A percentile compares a stretch with the other conserved stretches of the same genome.
Evolutionary conservation across 2,329 filamentous ascomycete genomes (phyloP).

Genomic region (Diplodia sapinea): DNA sequence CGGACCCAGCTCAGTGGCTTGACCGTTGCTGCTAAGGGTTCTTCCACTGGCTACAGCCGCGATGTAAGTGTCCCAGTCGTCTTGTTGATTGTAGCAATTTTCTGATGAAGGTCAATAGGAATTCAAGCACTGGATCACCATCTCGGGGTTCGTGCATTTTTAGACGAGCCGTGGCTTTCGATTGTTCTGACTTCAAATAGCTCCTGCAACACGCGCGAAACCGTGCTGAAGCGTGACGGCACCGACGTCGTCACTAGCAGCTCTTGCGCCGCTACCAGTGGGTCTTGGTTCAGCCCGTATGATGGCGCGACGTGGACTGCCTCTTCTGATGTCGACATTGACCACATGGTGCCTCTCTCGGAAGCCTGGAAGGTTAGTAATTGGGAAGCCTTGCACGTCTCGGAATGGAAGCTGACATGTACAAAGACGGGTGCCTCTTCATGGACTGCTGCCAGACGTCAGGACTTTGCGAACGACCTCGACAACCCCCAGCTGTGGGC

Average conservation of each 20-base stretch:
- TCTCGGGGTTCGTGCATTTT: constrained; percentile 12
- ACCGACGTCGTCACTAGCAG: constrained; percentile 63
- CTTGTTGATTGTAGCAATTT: constrained; percentile 43
- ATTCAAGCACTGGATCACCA: constrained; percentile 30
- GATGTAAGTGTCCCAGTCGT: constrained; percentile 74
- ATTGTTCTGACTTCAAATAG: constrained; percentile 49
- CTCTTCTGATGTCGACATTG: constrained; percentile 76
- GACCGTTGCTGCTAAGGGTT: constrained; percentile 62
- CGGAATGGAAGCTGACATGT: neutral
- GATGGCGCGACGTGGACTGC: constrained; percentile 74
- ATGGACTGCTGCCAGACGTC: constrained; percentile 72
- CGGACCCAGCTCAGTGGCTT: constrained; percentile 63
- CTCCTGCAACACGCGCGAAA: constrained; percentile 74
- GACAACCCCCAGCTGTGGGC: constrained; percentile 77
- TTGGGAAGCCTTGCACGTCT: neutral
- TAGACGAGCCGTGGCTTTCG: neutral
- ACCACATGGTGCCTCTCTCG: constrained; percentile 80
- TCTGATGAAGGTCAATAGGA: constrained; percentile 7
- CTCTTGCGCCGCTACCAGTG: constrained; percentile 68
- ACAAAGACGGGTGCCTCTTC: constrained; percentile 69
- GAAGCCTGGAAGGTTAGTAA: constrained; percentile 76
- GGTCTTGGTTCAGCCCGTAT: constrained; percentile 74
- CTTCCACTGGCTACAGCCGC: constrained; percentile 66
- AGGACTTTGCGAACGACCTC: constrained; percentile 78
- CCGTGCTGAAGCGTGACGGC: constrained; percentile 76